Evolutionary conservation across 2,329 filamentous ascomycete genomes (phyloP).

Genomic region (Westerdykella ornata): DNA sequence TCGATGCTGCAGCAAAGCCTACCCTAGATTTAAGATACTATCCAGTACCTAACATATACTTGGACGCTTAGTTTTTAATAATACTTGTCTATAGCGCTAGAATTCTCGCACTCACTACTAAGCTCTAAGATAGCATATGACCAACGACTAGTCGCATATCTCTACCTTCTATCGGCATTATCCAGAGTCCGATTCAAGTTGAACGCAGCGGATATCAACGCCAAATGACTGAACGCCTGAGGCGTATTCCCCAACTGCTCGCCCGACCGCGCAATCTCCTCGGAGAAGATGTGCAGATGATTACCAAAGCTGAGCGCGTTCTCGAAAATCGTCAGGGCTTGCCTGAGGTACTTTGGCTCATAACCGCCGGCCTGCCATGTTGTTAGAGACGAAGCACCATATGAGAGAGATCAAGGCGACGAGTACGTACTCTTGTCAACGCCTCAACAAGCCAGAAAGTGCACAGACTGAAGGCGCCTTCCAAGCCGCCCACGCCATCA

Average conservation of each 20-base stretch:
- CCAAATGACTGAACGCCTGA: conserved; percentile 71
- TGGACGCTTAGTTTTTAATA: too few relatives aligned
- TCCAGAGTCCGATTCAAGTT: conserved; percentile 54
- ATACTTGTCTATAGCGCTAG: too few relatives aligned
- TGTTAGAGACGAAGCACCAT: conserved; percentile 1
- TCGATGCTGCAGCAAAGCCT: too few relatives aligned
- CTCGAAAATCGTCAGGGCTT: conserved; percentile 63
- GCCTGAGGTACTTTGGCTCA: conserved; percentile 56
- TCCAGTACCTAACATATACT: too few relatives aligned
- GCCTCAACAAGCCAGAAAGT: conserved; percentile 80
- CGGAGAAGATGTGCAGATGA: conserved; percentile 70
- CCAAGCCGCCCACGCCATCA: conserved; percentile 66
- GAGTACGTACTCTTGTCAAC: conserved; percentile 57
- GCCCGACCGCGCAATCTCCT: conserved; percentile 67
- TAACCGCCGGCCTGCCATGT: conserved; percentile 40
- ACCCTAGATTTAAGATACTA: too few relatives aligned
- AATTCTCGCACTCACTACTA: too few relatives aligned
- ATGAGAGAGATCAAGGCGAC: background rate
- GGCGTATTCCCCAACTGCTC: conserved; percentile 76
- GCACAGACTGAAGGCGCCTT: conserved; percentile 75
- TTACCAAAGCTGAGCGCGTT: conserved; percentile 73
- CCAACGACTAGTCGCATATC: too few relatives aligned
- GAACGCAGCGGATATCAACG: conserved; percentile 69
- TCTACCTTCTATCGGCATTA: background rate
- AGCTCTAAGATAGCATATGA: too few relatives aligned